These are phyloP conservation scores for Saccharomyces paradoxus DNA, from an alignment of 805 yeast genomes.

Conservation along the genomic window DNA sequence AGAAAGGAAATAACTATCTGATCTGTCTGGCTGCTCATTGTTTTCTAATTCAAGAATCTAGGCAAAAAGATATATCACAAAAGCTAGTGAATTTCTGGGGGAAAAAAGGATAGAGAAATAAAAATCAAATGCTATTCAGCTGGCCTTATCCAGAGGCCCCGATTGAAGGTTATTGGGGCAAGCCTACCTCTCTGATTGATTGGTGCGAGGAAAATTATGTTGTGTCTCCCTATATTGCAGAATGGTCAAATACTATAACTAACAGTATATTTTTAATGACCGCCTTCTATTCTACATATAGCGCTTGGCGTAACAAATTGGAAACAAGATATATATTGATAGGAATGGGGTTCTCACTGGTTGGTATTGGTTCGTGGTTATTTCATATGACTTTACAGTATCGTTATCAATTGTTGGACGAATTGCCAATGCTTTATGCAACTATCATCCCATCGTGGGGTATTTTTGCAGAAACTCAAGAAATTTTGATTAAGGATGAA, in stretches of 20 bases:
- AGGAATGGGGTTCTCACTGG: conserved; percentile 74
- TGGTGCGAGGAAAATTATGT: conserved; percentile 99
- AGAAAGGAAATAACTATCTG: neutral
- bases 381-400: conserved; percentile 94
- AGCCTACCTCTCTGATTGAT: conserved; percentile 88
- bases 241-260: conserved; percentile 79
- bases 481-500: conserved; percentile 4
- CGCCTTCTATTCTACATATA: conserved; percentile 57
- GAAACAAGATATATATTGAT: conserved; percentile 66
- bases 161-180: conserved; percentile 66
- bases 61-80: neutral
- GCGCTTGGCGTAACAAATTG: conserved; percentile 50
- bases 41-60: neutral
- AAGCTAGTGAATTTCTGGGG: neutral
- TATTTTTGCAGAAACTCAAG: conserved; percentile 53
- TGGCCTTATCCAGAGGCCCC: conserved; percentile 50
- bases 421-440: conserved; percentile 96
- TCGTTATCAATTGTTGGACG: conserved; percentile 86
- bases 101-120: neutral
- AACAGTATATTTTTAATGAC: conserved; percentile 49
- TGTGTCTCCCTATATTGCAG: conserved; percentile 78
- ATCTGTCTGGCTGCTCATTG: neutral
- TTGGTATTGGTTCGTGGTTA: conserved; percentile 89
- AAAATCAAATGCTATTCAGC: conserved; percentile 10
- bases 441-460: conserved; percentile 93